Percentiles rank a stretch among this genome's conserved stretches.
These are phyloP conservation scores for Verticillium klebahnii DNA, from an alignment of 2,329 filamentous ascomycete species.

Conservation along the genomic window DNA sequence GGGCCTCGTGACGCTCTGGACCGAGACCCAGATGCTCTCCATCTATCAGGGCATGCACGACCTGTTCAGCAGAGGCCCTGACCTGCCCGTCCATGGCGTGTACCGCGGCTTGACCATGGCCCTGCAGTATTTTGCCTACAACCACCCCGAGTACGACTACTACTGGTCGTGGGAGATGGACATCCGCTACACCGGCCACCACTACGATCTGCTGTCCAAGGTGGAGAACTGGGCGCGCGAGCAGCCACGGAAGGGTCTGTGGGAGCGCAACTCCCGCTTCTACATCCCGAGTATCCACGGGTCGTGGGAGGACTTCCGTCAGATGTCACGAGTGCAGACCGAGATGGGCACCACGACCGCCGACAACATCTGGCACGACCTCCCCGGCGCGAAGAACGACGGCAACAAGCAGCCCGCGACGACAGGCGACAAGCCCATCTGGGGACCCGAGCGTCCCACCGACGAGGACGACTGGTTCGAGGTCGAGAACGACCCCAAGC, in stretches of 20 bases:
- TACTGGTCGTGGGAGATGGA: slow-evolving; percentile 98
- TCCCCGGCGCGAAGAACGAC: slow-evolving; percentile 29
- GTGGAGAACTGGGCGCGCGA: slow-evolving; percentile 63
- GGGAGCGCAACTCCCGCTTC: slow-evolving; percentile 76
- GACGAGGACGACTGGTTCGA: slow-evolving; percentile 68
- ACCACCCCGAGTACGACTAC: slow-evolving; percentile 83
- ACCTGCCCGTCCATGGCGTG: slow-evolving; percentile 81
- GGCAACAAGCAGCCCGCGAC: not conserved
- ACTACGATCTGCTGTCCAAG: slow-evolving; percentile 69
- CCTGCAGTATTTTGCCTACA: slow-evolving; percentile 86
- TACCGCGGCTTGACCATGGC: slow-evolving; percentile 94
- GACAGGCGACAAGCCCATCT: slow-evolving; percentile 46
- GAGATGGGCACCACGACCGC: slow-evolving; percentile 62
- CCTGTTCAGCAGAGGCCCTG: slow-evolving; percentile 58
- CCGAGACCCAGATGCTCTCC: slow-evolving; percentile 85
- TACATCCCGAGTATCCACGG: slow-evolving; percentile 75
- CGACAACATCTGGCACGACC: slow-evolving; percentile 62
- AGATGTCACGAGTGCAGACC: slow-evolving; percentile 71
- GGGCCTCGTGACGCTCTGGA: slow-evolving; percentile 88
- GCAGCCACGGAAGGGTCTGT: slow-evolving; percentile 75
- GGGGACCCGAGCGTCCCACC: slow-evolving; percentile 74
- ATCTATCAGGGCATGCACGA: slow-evolving; percentile 87
- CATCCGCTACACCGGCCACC: slow-evolving; percentile 83
- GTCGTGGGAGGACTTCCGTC: slow-evolving; percentile 73
- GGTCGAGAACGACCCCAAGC: slow-evolving; percentile 65